These are phyloP conservation scores for Nasturtium officinale DNA, from an alignment of 345 rosid species.

Conservation along the genomic window DNA sequence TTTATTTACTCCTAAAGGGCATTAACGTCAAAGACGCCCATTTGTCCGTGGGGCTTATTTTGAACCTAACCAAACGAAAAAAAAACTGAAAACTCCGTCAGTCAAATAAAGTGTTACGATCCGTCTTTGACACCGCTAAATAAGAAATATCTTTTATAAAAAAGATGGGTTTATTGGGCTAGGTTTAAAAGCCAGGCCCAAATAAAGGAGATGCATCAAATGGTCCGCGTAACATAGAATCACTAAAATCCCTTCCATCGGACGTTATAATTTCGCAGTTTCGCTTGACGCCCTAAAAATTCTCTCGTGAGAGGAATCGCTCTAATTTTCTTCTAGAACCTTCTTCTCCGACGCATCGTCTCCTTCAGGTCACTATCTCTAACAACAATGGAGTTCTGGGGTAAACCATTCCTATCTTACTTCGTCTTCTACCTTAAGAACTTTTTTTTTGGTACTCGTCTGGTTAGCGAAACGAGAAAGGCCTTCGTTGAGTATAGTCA, in stretches of 20 bases:
- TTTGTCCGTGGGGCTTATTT: constrained; percentile 35
- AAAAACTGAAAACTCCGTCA: constrained; percentile 5
- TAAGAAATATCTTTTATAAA: not conserved
- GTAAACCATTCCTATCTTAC: constrained; percentile 34
- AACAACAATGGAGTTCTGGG: constrained; percentile 62
- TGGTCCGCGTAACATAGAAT: constrained; percentile 38
- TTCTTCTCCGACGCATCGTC: constrained; percentile 33
- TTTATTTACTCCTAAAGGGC: not conserved
- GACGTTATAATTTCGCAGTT: not conserved
- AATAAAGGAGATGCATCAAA: not conserved
- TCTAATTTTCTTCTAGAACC: constrained; percentile 27
- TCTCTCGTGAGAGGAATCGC: constrained; percentile 20
- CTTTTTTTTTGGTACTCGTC: constrained; percentile 19
- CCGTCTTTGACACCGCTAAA: constrained; percentile 17
- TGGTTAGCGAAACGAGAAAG: not conserved
- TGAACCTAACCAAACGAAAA: constrained; percentile 10
- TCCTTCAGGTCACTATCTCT: constrained; percentile 6
- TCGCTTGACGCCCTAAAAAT: constrained; percentile 22
- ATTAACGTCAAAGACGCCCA: not conserved
- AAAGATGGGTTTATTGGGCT: constrained; percentile 1
- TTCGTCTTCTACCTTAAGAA: not conserved
- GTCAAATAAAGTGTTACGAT: not conserved
- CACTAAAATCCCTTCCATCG: constrained; percentile 6
- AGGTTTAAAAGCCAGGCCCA: not conserved
- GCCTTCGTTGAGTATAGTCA: not conserved